Evolutionary conservation across 495 filamentous ascomycete species (phyloP).

Genomic region (Mycothermus thermophilus): DNA sequence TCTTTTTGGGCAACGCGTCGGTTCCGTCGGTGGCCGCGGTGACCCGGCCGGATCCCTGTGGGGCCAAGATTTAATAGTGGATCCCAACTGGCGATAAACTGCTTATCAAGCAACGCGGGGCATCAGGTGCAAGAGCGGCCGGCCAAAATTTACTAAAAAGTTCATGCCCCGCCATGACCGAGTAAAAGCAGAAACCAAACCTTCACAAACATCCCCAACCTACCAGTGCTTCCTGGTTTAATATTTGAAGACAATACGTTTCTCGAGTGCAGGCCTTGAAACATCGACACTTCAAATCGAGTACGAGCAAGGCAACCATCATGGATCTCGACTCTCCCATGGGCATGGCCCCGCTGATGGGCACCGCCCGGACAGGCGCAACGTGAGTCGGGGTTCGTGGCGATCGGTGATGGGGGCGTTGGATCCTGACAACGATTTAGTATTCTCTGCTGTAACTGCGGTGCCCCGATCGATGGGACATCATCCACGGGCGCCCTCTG

Average conservation of each 20-base stretch:
- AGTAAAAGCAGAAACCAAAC: background rate
- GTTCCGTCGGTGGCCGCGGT: too few relatives aligned
- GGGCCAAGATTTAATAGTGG: too few relatives aligned
- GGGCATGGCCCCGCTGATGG: conserved; percentile 36
- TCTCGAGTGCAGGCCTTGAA: too few relatives aligned
- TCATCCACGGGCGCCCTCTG: conserved; percentile 75
- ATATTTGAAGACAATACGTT: too few relatives aligned
- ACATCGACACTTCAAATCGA: too few relatives aligned
- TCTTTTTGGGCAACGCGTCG: too few relatives aligned
- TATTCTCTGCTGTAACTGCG: conserved; percentile 92
- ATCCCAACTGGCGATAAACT: conserved; percentile 9
- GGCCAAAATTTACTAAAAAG: too few relatives aligned
- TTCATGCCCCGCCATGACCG: conserved; percentile 5
- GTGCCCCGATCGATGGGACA: conserved; percentile 86
- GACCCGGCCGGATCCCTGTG: too few relatives aligned
- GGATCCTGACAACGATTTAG: conserved; percentile 27
- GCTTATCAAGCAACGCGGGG: conserved; percentile 13
- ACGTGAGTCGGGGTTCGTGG: too few relatives aligned
- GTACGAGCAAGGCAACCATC: too few relatives aligned
- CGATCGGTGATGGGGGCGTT: too few relatives aligned
- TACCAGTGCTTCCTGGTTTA: background rate
- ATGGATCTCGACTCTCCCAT: conserved; percentile 61
- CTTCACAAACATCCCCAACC: background rate
- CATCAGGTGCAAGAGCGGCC: too few relatives aligned
- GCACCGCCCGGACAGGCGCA: conserved; percentile 36